Base-by-base conservation (phyloP, 306 rosid genomes). In the Quillaja saponaria region DNA sequence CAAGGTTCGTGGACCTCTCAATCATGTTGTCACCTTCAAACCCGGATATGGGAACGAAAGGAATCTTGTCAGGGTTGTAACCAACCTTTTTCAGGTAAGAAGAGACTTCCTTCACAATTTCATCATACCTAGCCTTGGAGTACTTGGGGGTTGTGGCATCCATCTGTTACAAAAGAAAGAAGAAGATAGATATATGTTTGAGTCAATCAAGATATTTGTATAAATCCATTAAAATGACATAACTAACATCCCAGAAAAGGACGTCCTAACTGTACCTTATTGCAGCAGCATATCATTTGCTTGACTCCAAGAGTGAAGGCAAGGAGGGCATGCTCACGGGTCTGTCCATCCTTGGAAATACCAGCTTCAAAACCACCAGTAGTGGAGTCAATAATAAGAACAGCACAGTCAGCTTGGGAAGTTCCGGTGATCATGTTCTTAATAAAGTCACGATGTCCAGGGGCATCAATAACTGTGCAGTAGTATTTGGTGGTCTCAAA, bases 341-440 rank as follows among this genome's bases (percentile, higher is more conserved):
- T 90, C 80, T 90, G 97, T 3, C 97, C 97, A 48, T 90, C 97
- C 90, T 90, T 90, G 3, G 97, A 90, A 48, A 90, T 90, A 44
- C 97, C 97, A 50, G 95, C 97, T 67, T 87, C 95, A 63, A 90
- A 90, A 71, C 97, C 97, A 59, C 97, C 97, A 40, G 97, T 86
- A 1, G 97, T 90, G 39, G 97, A 90, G 72, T 90, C 97, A 4
- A 90, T 90, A 28, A 90, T 86, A 15, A 90, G 97, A 49, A 90
- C 95, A 16, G 95, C 97, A 59, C 95, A 90, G 18, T 86, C 96
- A 65, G 96, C 96, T 63, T 89, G 95, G 13, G 96, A 90, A 14
- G 96, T 90, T 6, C 96, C 96, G 3, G 95, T 90, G 55, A 90
- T 90, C 96, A 90, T 90, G 73, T 90, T 90, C 84, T 90, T 90